Evolutionary conservation across 2,329 filamentous ascomycete species (phyloP).

Genomic region (Coniochaeta prunicola): DNA sequence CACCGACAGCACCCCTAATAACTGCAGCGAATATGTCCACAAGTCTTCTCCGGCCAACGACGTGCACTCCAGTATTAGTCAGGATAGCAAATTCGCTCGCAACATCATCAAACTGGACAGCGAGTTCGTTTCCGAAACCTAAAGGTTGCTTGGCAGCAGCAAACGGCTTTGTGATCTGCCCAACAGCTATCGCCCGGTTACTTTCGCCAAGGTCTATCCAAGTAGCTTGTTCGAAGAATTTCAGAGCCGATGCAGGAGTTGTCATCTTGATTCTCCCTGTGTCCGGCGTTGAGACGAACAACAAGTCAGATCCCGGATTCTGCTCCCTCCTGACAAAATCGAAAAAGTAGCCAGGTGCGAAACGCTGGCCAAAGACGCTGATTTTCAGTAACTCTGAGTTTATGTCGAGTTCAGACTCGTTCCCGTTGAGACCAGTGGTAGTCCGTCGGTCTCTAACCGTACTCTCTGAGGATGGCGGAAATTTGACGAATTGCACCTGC

Average conservation of each 20-base stretch:
- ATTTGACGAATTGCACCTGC: slow-evolving; percentile 96
- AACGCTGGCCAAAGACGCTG: slow-evolving; percentile 51
- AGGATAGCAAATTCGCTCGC: slow-evolving; percentile 82
- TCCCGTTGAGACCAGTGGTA: slow-evolving; percentile 12
- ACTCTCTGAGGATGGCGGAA: slow-evolving; percentile 53
- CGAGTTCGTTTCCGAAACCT: slow-evolving; percentile 91
- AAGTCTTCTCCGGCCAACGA: slow-evolving; percentile 73
- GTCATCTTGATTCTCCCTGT: slow-evolving; percentile 71
- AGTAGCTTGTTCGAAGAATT: slow-evolving; percentile 71
- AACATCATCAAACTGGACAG: slow-evolving; percentile 85
- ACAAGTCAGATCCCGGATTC: slow-evolving; percentile 50
- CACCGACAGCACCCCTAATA: slow-evolving; percentile 64
- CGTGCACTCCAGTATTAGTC: slow-evolving; percentile 83
- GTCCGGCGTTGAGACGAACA: slow-evolving; percentile 86
- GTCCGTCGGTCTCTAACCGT: slow-evolving; percentile 22
- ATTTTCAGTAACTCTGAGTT: slow-evolving; percentile 40
- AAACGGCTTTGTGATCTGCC: slow-evolving; percentile 67
- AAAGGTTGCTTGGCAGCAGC: slow-evolving; percentile 58
- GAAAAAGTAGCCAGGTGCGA: slow-evolving; percentile 85
- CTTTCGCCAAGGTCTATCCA: slow-evolving; percentile 64
- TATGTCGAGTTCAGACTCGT: slow-evolving; percentile 36
- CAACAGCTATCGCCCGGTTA: slow-evolving; percentile 69
- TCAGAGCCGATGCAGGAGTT: slow-evolving; percentile 42
- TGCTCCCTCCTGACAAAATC: slow-evolving; percentile 66
- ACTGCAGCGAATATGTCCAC: slow-evolving; percentile 88